Percentiles rank a stretch among this genome's conserved stretches.
Conservation (phyloP, 2,329 filamentous ascomycete species). For the Aspergillus intermedius region DNA sequence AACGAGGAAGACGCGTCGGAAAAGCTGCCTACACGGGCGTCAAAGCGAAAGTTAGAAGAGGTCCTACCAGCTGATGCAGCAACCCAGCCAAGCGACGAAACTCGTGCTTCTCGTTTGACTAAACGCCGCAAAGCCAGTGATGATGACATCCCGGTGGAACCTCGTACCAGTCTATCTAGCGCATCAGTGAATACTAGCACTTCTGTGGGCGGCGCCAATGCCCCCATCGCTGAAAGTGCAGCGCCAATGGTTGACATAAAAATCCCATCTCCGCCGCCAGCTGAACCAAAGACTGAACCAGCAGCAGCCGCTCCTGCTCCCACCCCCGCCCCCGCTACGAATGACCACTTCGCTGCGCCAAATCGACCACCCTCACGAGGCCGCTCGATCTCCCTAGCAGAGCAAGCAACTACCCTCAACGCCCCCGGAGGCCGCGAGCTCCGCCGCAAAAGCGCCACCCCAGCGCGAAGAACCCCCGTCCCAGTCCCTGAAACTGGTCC, state of each 20-base stretch:
- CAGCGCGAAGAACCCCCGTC: constrained; percentile 32
- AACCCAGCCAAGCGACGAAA: constrained; percentile 14
- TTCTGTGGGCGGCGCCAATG: constrained; percentile 26
- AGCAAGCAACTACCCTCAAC: constrained; percentile 14
- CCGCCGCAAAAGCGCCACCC: constrained; percentile 38
- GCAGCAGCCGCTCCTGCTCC: constrained; percentile 15
- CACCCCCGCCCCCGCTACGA: constrained; percentile 13
- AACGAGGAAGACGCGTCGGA: background rate
- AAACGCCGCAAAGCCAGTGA: constrained; percentile 36
- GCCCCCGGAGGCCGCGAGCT: constrained; percentile 24
- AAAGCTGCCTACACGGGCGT: constrained; percentile 11
- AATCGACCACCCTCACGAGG: constrained; percentile 27
- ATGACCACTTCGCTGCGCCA: constrained; percentile 16
- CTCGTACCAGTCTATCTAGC: constrained; percentile 23
- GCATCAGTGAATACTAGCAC: constrained; percentile 33
- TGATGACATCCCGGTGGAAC: constrained; percentile 21
- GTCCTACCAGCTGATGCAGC: constrained; percentile 27
- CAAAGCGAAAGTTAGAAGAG: constrained; percentile 48
- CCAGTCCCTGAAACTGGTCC: constrained; percentile 34
- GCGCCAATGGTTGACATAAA: constrained; percentile 14
- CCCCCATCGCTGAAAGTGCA: constrained; percentile 11
- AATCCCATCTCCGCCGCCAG: constrained; percentile 17
- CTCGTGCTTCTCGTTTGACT: constrained; percentile 20
- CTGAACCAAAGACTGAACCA: constrained; percentile 17
- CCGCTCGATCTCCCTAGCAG: constrained; percentile 22